Conservation (phyloP, 2,329 filamentous ascomycete species). For the Fusarium beomiforme region DNA sequence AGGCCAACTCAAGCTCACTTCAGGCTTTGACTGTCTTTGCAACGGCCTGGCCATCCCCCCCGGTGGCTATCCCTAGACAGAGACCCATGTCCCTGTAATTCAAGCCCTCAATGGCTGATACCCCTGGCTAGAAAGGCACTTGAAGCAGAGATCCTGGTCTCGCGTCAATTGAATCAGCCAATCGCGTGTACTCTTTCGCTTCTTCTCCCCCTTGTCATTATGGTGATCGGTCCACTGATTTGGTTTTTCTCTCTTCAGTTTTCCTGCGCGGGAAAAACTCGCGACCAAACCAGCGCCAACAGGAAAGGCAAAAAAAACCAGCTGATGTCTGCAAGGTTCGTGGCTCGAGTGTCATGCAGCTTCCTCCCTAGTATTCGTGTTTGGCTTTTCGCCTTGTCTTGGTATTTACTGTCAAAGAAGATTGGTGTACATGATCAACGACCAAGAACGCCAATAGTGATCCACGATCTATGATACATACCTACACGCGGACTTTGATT, state of each 20-base stretch:
- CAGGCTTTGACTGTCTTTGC: constrained; percentile 7
- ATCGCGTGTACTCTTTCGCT: constrained; percentile 12
- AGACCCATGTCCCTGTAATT: constrained; percentile 17
- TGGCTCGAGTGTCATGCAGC: constrained; percentile 13
- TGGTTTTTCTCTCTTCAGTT: constrained; percentile 24
- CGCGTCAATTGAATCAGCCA: constrained; percentile 27
- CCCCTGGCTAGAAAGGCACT: constrained; percentile 40
- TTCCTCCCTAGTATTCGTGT: background rate
- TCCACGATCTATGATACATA: constrained; percentile 2
- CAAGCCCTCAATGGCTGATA: constrained; percentile 11
- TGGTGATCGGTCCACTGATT: constrained; percentile 26
- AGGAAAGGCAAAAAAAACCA: constrained; percentile 1
- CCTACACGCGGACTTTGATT: background rate
- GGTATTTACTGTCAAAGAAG: background rate
- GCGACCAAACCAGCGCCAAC: constrained; percentile 29
- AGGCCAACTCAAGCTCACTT: background rate
- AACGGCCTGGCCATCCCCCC: constrained; percentile 26
- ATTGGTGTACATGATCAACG: background rate
- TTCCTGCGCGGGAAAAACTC: constrained; percentile 10
- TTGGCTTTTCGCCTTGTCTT: background rate
- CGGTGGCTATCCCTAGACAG: constrained; percentile 6
- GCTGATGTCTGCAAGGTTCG: constrained; percentile 23
- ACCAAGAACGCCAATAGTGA: background rate
- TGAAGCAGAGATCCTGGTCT: constrained; percentile 29
- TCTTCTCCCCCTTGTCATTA: constrained; percentile 8